Conservation (phyloP, 352 stramenopile genomes). For the Phytopythium sindhum region DNA sequence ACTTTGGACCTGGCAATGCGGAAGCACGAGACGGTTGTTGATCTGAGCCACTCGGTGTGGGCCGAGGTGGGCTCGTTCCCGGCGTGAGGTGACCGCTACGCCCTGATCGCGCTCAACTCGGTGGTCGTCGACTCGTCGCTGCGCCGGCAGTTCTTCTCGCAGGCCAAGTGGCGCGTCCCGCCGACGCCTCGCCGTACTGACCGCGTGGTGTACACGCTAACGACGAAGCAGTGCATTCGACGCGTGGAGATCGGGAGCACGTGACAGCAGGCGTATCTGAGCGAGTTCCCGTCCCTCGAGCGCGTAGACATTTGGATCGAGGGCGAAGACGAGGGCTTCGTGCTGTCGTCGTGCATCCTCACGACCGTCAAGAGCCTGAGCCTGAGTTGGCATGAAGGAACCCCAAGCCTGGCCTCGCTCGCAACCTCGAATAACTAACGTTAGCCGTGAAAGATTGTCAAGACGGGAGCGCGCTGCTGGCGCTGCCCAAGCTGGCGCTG, state of each 20-base stretch:
- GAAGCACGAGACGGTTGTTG: background rate
- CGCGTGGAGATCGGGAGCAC: background rate
- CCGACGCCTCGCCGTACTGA: background rate
- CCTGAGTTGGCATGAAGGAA: background rate
- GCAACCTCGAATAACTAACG: background rate
- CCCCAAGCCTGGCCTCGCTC: background rate
- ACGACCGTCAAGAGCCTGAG: background rate
- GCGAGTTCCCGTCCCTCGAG: background rate
- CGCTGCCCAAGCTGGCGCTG: background rate
- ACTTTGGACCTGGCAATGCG: background rate
- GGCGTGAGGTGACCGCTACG: background rate
- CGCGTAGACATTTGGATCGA: background rate
- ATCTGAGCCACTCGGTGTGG: background rate
- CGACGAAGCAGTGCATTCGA: background rate
- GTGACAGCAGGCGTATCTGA: constrained; percentile 3
- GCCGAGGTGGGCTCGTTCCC: background rate
- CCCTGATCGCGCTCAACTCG: background rate
- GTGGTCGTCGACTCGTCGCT: background rate
- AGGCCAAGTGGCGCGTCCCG: background rate
- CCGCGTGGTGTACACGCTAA: background rate
- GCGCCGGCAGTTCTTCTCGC: background rate
- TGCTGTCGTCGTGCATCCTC: background rate
- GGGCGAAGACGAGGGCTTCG: background rate
- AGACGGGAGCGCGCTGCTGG: background rate
- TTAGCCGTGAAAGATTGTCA: background rate